These are phyloP conservation scores for Anethum foeniculum DNA, from an alignment of 140 eudicot genomes.

Conservation along the genomic window DNA sequence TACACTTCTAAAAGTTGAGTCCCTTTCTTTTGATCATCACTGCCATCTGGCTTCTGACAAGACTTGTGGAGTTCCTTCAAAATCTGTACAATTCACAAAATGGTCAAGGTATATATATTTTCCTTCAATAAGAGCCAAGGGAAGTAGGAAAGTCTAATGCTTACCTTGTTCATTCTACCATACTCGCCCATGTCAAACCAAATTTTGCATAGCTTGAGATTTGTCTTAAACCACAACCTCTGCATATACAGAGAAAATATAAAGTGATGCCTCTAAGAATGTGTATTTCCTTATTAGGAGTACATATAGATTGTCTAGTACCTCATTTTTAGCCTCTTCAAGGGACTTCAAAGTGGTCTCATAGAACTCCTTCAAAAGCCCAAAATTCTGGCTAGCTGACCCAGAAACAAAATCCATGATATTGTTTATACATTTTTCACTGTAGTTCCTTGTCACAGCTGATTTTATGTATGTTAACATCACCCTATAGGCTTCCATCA, in stretches of 20 bases:
- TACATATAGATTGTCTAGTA: slow-evolving; percentile 2
- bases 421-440: slow-evolving; percentile 95
- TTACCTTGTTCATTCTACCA: slow-evolving; percentile 79
- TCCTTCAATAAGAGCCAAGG: background rate
- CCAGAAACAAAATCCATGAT: slow-evolving; percentile 99
- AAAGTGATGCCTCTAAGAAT: background rate
- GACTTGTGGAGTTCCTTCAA: slow-evolving; percentile 97
- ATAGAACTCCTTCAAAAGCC: slow-evolving; percentile 83
- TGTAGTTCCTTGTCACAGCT: slow-evolving; percentile 90
- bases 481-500: slow-evolving; percentile 88
- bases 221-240: slow-evolving; percentile 97
- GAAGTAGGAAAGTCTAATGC: background rate
- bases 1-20: slow-evolving; percentile 94
- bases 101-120: background rate
- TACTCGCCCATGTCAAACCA: slow-evolving; percentile 98
- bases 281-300: background rate
- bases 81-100: slow-evolving; percentile 36
- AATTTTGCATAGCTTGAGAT: slow-evolving; percentile 94
- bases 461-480: slow-evolving; percentile 93
- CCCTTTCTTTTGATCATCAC: slow-evolving; percentile 99
- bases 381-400: slow-evolving; percentile 92
- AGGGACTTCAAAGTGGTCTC: slow-evolving; percentile 97
- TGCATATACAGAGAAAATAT: slow-evolving; percentile 20
- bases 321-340: slow-evolving; percentile 99
- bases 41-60: slow-evolving; percentile 89